A percentile compares a stretch with the other conserved stretches of the same genome.
phyloP scores from a whole-genome alignment of 129 eudicot genomes.

The Helichrysum umbraculigerum region DNA sequence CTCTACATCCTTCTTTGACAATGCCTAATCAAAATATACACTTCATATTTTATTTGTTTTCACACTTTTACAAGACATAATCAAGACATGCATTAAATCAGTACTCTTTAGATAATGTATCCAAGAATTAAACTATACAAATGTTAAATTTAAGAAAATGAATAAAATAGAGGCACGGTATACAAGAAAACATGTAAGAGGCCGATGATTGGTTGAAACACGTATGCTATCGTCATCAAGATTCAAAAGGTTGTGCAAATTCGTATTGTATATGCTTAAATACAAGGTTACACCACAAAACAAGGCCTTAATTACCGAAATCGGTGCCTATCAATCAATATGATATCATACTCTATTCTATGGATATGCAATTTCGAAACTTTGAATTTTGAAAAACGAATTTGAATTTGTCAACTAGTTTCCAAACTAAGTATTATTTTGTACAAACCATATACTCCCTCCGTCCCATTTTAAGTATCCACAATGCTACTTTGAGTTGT shows the following conservation, averaged over 20 bases:
- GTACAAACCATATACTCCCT: neutral
- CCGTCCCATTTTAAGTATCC: no score
- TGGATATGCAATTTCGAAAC: constrained; percentile 7
- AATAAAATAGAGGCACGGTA: constrained; percentile 21
- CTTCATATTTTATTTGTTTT: no score
- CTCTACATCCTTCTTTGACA: no score
- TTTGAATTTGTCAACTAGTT: constrained; percentile 17
- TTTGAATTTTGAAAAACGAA: constrained; percentile 48
- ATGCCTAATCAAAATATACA: no score
- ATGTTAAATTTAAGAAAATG: neutral
- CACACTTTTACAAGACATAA: no score
- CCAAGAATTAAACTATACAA: no score
- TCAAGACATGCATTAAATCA: no score
- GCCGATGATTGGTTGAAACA: constrained; percentile 36
- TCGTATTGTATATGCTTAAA: constrained; percentile 15
- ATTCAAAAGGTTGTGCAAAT: constrained; percentile 16
- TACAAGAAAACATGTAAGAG: constrained; percentile 41
- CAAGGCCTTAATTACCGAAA: constrained; percentile 24
- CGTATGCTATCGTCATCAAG: constrained; percentile 38
- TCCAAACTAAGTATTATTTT: neutral
- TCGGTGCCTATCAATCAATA: constrained; percentile 23
- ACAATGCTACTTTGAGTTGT: no score
- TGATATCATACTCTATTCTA: neutral
- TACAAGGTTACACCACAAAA: constrained; percentile 17
- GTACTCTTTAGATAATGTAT: no score